Base-by-base conservation (phyloP, 352 stramenopile genomes). In the Thraustotheca clavata region DNA sequence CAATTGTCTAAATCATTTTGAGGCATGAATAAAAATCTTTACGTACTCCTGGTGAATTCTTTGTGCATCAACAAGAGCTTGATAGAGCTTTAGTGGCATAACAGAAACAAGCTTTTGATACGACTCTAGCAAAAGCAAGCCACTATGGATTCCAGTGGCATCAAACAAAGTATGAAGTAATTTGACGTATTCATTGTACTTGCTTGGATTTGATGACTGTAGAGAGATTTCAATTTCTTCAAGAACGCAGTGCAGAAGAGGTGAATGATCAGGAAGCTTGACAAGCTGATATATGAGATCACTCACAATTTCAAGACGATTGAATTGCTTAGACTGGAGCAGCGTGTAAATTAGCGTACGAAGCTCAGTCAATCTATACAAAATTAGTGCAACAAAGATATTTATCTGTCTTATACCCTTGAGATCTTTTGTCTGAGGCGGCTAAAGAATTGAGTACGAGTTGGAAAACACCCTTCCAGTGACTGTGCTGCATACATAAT, bases 1-100 rank as follows among this genome's bases (percentile, higher is more conserved):
- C 8, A 78, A 75, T 55, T 91, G 82, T 22, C 57, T 65, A 65
- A n/a, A 55, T 29, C 16, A 54, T n/a, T n/a, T n/a, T n/a, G n/a
- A n/a, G n/a, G n/a, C 29, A 49, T n/a, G 29, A 12, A 52, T 11
- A 1, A 52, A 11, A 52, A 11, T 24, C 46, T n/a, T n/a, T n/a
- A 18, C 52, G 33, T 48, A 65, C 57, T 76, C 77, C 49, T 87
- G 72, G 16, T 69, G 86, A 1, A 94, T 72, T 9, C 85, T 72
- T 57, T 89, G 75, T 7, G 76, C 75, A 59, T 89, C 80, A 16
- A 94, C 71, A 50, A 91, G 87, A 14, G 76, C 85, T 66, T 89
- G 80, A 62, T 94, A 94, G 57, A 86, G 81, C 33, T 83, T 65
- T 31, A 91, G 68, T 38, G 82, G 77, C 39, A 78, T 83, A 3